A percentile compares a stretch with the other conserved stretches of the same genome.
These are phyloP conservation scores for Cornus controversa DNA, from an alignment of 148 eudicot genomes.

Conservation along the genomic window DNA sequence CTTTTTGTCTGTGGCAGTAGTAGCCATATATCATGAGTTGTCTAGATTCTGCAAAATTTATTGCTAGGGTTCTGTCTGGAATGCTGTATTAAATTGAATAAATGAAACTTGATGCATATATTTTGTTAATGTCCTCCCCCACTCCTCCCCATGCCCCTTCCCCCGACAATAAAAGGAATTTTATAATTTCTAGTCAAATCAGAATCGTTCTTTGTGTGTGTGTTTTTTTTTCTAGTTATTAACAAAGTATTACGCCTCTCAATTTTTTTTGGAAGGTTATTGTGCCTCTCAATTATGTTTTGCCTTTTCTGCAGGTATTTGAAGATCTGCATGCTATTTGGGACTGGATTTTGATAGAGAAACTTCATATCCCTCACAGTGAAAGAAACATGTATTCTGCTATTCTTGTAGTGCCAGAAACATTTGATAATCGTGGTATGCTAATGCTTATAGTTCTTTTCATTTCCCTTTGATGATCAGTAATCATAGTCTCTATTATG, in stretches of 20 bases:
- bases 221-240: not conserved
- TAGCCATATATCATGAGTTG: not conserved
- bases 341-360: conserved; percentile 94
- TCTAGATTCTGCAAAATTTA: not conserved
- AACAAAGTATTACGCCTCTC: not conserved
- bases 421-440: conserved; percentile 89
- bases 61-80: no score
- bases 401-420: conserved; percentile 87
- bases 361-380: conserved; percentile 61
- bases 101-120: not conserved
- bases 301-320: conserved; percentile 50
- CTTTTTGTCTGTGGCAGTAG: not conserved
- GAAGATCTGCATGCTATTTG: conserved; percentile 89
- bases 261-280: no score
- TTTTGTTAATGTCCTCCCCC: no score
- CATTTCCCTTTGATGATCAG: not conserved
- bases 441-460: conserved; percentile 10
- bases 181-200: not conserved
- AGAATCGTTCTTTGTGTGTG: not conserved
- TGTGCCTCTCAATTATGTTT: not conserved
- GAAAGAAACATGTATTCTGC: conserved; percentile 78
- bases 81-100: no score
- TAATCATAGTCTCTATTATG: not conserved
- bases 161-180: not conserved
- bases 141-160: not conserved